Conservation (phyloP, 805 yeast species). For the Saturnispora hagleri region DNA sequence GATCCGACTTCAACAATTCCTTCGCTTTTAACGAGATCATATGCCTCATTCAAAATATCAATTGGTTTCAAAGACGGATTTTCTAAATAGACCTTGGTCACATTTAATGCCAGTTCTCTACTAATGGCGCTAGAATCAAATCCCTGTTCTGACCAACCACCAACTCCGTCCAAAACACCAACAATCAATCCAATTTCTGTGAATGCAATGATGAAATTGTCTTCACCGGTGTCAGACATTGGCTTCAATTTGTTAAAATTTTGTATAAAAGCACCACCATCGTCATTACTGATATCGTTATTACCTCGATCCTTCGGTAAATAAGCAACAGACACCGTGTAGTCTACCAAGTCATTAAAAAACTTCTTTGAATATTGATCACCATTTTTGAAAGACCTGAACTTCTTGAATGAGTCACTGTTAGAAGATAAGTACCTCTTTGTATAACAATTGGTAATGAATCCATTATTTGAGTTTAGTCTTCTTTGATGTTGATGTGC, state of each 20-base stretch:
- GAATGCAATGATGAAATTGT: slow-evolving; percentile 51
- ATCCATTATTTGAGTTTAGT: background rate
- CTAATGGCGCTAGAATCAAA: slow-evolving; percentile 84
- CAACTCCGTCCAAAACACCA: slow-evolving; percentile 96
- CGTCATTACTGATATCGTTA: slow-evolving; percentile 25
- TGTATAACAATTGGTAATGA: background rate
- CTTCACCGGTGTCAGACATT: slow-evolving; percentile 68
- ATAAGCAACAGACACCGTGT: slow-evolving; percentile 57
- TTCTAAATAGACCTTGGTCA: slow-evolving; percentile 32
- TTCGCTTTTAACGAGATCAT: slow-evolving; percentile 38
- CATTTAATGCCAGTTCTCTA: slow-evolving; percentile 58
- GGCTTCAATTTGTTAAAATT: slow-evolving; percentile 18
- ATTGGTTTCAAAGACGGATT: slow-evolving; percentile 30
- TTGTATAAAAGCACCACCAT: slow-evolving; percentile 22
- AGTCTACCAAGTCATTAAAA: slow-evolving; percentile 28
- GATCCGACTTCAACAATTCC: slow-evolving; percentile 80
- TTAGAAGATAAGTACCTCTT: background rate
- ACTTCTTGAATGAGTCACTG: slow-evolving; percentile 19
- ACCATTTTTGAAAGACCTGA: slow-evolving; percentile 23
- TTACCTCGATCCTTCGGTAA: slow-evolving; percentile 58
- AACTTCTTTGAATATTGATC: slow-evolving; percentile 22
- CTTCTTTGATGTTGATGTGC: background rate
- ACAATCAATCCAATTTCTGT: slow-evolving; percentile 40
- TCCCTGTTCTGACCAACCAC: slow-evolving; percentile 94
- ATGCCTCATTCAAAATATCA: slow-evolving; percentile 48